phyloP scores from a whole-genome alignment of 352 stramenopile species.

The Lagenidium sp. region DNA sequence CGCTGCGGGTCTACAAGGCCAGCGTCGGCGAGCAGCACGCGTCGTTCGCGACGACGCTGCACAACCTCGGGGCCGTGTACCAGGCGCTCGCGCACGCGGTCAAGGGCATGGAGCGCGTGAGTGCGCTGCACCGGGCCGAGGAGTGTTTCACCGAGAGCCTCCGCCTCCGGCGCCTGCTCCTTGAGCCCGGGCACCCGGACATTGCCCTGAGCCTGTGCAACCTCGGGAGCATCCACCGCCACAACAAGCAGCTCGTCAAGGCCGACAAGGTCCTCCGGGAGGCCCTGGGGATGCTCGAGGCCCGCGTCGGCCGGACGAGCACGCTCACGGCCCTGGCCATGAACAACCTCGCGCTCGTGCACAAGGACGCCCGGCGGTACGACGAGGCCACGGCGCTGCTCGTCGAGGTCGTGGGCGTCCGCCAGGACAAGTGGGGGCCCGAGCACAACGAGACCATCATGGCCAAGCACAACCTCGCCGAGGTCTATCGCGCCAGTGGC shows the following conservation, averaged over 20 bases:
- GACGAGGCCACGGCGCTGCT: slow-evolving; percentile 61
- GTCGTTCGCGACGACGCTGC: slow-evolving; percentile 76
- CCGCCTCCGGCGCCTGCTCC: slow-evolving; percentile 57
- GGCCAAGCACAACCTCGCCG: slow-evolving; percentile 70
- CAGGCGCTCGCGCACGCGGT: slow-evolving; percentile 41
- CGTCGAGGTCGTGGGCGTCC: slow-evolving; percentile 50
- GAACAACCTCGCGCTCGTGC: slow-evolving; percentile 78
- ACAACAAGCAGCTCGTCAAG: slow-evolving; percentile 73
- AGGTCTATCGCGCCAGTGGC: slow-evolving; percentile 64
- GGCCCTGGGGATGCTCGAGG: slow-evolving; percentile 47
- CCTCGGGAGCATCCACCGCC: slow-evolving; percentile 70
- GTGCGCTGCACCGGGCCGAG: slow-evolving; percentile 46
- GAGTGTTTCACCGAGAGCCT: slow-evolving; percentile 77
- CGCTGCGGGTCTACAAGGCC: slow-evolving; percentile 72
- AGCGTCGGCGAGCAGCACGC: slow-evolving; percentile 73
- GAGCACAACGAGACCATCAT: slow-evolving; percentile 80
- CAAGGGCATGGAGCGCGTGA: slow-evolving; percentile 64
- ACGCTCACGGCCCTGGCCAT: slow-evolving; percentile 66
- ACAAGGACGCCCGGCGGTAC: slow-evolving; percentile 68
- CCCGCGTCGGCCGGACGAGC: slow-evolving; percentile 42
- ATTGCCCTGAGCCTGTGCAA: slow-evolving; percentile 80
- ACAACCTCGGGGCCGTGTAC: slow-evolving; percentile 76
- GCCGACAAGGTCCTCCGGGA: slow-evolving; percentile 49
- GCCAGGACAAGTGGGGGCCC: slow-evolving; percentile 43
- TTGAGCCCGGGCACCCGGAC: slow-evolving; percentile 67